These are phyloP conservation scores for Rutstroemia sp. DNA, from an alignment of 2,329 filamentous ascomycete species.

Conservation along the genomic window DNA sequence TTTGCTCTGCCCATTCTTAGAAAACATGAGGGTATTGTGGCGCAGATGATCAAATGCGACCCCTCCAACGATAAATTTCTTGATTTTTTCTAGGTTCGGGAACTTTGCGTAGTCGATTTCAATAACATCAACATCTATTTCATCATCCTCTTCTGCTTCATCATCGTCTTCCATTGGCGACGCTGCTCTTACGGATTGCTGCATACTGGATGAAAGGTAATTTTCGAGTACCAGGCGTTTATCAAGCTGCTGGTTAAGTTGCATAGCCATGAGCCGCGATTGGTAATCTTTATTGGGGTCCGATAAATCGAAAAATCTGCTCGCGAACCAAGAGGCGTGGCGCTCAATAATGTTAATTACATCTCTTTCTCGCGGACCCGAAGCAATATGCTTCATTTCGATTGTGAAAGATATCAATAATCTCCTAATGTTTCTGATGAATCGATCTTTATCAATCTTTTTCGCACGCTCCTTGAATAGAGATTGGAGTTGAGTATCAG, in stretches of 20 bases:
- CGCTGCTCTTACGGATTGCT: not conserved
- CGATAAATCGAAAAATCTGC: conserved; percentile 2
- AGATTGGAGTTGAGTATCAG: not conserved
- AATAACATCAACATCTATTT: not conserved
- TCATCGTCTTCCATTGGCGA: not conserved
- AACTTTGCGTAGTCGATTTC: not conserved
- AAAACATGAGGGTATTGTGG: not conserved
- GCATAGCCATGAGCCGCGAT: not conserved
- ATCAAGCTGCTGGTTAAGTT: conserved; percentile 1
- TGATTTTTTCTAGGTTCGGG: not conserved
- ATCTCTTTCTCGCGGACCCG: not conserved
- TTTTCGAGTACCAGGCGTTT: not conserved
- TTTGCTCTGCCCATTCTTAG: not conserved
- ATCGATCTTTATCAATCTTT: not conserved
- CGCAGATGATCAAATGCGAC: not conserved
- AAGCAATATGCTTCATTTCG: not conserved
- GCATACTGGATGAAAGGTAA: not conserved
- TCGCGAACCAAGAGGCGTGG: conserved; percentile 3
- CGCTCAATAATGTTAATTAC: not conserved
- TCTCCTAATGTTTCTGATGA: not conserved
- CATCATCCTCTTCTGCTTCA: not conserved
- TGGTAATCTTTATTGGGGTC: not conserved
- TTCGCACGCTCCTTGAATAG: not conserved
- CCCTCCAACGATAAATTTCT: not conserved
- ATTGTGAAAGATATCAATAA: not conserved